These are phyloP conservation scores for Bryum argenteum DNA, from an alignment of 225 moss, liverwort and hornwort species.

Conservation along the genomic window DNA sequence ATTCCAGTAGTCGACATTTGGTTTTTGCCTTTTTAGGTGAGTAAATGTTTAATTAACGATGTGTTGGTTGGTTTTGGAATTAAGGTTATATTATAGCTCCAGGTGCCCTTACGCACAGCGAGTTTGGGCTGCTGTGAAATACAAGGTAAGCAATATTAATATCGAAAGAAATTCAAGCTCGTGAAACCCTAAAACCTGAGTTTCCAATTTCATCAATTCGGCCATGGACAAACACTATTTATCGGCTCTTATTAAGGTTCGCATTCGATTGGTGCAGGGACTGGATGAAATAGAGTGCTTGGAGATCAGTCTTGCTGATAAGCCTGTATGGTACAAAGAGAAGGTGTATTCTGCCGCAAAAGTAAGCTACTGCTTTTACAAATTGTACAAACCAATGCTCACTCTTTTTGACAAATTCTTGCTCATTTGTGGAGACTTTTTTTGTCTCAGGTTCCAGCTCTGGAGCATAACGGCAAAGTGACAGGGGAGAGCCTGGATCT, in stretches of 20 bases:
- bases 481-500: conserved; percentile 63
- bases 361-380: conserved; percentile 23
- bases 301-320: conserved; percentile 59
- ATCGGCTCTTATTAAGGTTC: background rate
- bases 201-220: background rate
- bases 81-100: conserved; percentile 57
- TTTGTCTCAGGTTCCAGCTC: conserved; percentile 55
- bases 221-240: background rate
- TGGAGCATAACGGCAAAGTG: conserved; percentile 68
- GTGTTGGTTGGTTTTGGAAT: conserved; percentile 18
- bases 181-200: background rate
- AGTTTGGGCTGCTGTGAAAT: conserved; percentile 58
- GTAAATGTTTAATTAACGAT: background rate
- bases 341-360: conserved; percentile 56
- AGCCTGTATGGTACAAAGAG: conserved; percentile 60
- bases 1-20: background rate
- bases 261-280: conserved; percentile 40
- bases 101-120: conserved; percentile 65
- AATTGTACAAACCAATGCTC: no score
- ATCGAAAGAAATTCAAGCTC: no score
- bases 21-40: no score
- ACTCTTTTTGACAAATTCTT: no score
- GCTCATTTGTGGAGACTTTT: background rate
- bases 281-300: conserved; percentile 52
- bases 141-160: conserved; percentile 45